Evolutionary conservation across 768 basidiomycete genomes (phyloP), one percentile per base, ranked within the genome.

Genomic region (Clitopilus passeckerianus): DNA sequence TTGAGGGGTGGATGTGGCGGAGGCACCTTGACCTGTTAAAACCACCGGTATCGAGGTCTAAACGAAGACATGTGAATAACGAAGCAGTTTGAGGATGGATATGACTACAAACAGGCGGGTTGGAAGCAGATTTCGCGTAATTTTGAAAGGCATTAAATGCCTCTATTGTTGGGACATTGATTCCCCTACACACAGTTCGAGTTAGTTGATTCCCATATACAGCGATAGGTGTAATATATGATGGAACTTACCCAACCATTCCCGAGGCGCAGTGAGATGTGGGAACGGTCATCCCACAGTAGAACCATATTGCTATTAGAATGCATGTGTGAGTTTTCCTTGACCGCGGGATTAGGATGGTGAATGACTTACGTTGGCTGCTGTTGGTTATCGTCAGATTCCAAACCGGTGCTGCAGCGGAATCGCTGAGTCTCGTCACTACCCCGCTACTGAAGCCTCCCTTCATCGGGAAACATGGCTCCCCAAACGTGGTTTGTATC

Each of bases 371-470:
- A 74, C 73, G 67, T 30, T 60, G 41, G 53, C 65, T 71, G 50
- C 57, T 68, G 58, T 77, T 69, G 3, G 72, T 74, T 33, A 80
- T 68, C 10, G 53, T 63, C 37, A 80, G 62, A 46, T 63, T 69
- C 77, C 77, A 80, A 18, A 66, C 57, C 0, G 69, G 64, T 1
- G 65, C 24, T 0, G 67, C 62, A 0, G 9, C 57, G 33, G 66
- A 56, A 46, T 62, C 58, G 54, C 70, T 66, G 0, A 67, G 65
- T 22, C 63, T 44, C 5, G 70, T 69, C 0, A 64, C 64, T 9
- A 74, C 57, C 0, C 76, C 75, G 56, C 69, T 74, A 50, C 74
- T 70, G 66, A 84, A 80, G 3, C 78, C 78, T 2, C 76, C 77
- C 0, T 60, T 57, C 10, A 77, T 67, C 12, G 71, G 72, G 34